These are phyloP conservation scores for Trichoderma brevicompactum DNA, from an alignment of 2,329 filamentous ascomycete species.

Conservation along the genomic window DNA sequence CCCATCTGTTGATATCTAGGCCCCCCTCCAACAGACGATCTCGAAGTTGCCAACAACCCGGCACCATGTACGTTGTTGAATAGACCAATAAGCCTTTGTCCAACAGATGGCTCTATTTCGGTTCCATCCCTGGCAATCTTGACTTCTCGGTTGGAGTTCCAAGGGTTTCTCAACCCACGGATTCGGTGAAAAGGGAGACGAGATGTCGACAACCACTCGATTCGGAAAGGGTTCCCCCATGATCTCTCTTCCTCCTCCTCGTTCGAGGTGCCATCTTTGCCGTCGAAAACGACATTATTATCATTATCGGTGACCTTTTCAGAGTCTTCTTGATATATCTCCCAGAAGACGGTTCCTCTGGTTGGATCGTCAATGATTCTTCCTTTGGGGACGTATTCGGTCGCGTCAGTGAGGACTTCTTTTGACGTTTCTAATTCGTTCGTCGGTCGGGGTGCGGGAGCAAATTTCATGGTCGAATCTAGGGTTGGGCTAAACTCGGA, in stretches of 20 bases:
- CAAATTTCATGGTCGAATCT: slow-evolving; percentile 69
- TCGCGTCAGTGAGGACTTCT: slow-evolving; percentile 78
- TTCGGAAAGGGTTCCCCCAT: slow-evolving; percentile 89
- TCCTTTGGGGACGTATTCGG: slow-evolving; percentile 76
- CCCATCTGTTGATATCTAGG: slow-evolving; percentile 45
- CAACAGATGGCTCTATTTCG: slow-evolving; percentile 83
- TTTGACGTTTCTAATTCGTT: slow-evolving; percentile 71
- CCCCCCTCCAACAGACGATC: slow-evolving; percentile 43
- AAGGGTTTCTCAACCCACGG: slow-evolving; percentile 83
- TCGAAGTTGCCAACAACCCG: slow-evolving; percentile 38
- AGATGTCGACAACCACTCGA: slow-evolving; percentile 87
- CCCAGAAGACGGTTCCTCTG: slow-evolving; percentile 97
- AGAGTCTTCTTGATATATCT: slow-evolving; percentile 68
- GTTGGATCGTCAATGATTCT: slow-evolving; percentile 91
- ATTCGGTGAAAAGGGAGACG: slow-evolving; percentile 88
- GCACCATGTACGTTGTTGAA: slow-evolving; percentile 66
- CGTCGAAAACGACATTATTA: slow-evolving; percentile 43
- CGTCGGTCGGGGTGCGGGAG: slow-evolving; percentile 63
- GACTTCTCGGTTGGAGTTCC: slow-evolving; percentile 93
- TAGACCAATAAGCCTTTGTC: slow-evolving; percentile 74
- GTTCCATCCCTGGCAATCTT: slow-evolving; percentile 96
- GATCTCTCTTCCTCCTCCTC: slow-evolving; percentile 60
- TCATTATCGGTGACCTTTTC: slow-evolving; percentile 52
- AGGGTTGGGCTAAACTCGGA: slow-evolving; percentile 82
- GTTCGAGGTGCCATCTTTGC: slow-evolving; percentile 44